Base-by-base conservation (phyloP, 2,329 filamentous ascomycete species). In the Colletotrichum sp. region DNA sequence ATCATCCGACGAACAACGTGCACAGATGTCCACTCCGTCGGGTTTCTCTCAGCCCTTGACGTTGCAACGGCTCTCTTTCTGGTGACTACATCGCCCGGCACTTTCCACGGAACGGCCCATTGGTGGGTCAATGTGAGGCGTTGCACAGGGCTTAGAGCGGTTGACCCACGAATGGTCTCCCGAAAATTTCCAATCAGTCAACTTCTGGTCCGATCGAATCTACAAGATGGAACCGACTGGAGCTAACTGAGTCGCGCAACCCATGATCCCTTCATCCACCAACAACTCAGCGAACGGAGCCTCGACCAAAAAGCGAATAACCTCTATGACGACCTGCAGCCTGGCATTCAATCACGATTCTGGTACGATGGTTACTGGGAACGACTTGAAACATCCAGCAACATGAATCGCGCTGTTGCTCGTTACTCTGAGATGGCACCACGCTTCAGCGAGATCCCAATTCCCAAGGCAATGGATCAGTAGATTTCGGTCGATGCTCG, bases 321-420 rank as follows among this genome's bases (percentile, higher is more conserved):
- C n/a, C 44, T 52, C n/a, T 1, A 13, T 22, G 2, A 3, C 2
- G 11, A 52, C 6, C 11, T 52, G 44, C 44, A 52, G n/a, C 0
- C 44, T 52, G n/a, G 44, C n/a, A 52, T 3, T 52, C 12, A 52
- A 52, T 52, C n/a, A 5, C 44, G n/a, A 22, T 52, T 52, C 44
- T 52, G 44, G 44, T 52, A 52, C 44, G 44, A 52, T 22, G n/a
- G n/a, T 52, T 12, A n/a, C 6, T 25, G 44, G 12, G n/a, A 52
- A 22, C n/a, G 11, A 52, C n/a, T 52, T 52, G 3, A 25, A 52
- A 25, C n/a, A 52, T 52, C n/a, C n/a, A 52, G 44, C n/a, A 52
- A 52, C 44, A 52, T 52, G 44, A 52, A 25, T 52, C 44, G 44
- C n/a, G 44, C 44, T 52, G 44, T 52, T 3, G 8, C n/a, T 52